Evolutionary conservation across 371 early-diverging fungal species (phyloP).

Genomic region (Amoeboaphelidium protococcarum): DNA sequence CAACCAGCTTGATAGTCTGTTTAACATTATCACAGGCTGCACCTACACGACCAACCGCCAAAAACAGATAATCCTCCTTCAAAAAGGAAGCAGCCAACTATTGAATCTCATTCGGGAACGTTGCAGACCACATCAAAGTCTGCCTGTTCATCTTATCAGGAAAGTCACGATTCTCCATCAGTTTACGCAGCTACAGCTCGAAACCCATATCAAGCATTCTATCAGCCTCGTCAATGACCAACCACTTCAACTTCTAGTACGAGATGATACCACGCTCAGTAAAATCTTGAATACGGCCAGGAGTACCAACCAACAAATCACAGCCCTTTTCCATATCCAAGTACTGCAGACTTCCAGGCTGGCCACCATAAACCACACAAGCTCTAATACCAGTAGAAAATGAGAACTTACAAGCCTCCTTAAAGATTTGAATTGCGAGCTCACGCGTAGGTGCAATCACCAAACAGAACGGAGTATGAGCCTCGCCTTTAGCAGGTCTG

Average conservation of each 20-base stretch:
- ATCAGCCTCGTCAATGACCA: constrained; percentile 92
- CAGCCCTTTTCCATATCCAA: constrained; percentile 12
- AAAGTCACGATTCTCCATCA: constrained; percentile 86
- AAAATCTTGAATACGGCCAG: constrained; percentile 63
- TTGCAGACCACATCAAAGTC: constrained; percentile 93
- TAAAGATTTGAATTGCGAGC: constrained; percentile 27
- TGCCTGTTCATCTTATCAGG: constrained; percentile 43
- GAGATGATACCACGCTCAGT: neutral
- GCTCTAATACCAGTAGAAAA: constrained; percentile 14
- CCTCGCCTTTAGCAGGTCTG: constrained; percentile 4
- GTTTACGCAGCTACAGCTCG: constrained; percentile 42
- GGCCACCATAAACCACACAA: constrained; percentile 9
- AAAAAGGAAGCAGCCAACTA: constrained; percentile 65
- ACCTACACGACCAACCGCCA: constrained; percentile 83
- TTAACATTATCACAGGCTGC: constrained; percentile 88
- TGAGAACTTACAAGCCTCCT: constrained; percentile 17
- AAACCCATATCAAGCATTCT: constrained; percentile 69
- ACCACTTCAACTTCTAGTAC: constrained; percentile 41
- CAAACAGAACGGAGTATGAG: constrained; percentile 10
- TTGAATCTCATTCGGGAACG: constrained; percentile 87
- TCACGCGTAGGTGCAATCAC: constrained; percentile 30
- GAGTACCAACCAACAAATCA: constrained; percentile 84
- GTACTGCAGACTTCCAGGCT: neutral
- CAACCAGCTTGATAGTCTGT: constrained; percentile 61
- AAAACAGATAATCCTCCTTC: constrained; percentile 65